A percentile compares a stretch with the other conserved stretches of the same genome.
These are phyloP conservation scores for Ephemerocybe angulata DNA, from an alignment of 768 basidiomycete genomes.

Conservation along the genomic window DNA sequence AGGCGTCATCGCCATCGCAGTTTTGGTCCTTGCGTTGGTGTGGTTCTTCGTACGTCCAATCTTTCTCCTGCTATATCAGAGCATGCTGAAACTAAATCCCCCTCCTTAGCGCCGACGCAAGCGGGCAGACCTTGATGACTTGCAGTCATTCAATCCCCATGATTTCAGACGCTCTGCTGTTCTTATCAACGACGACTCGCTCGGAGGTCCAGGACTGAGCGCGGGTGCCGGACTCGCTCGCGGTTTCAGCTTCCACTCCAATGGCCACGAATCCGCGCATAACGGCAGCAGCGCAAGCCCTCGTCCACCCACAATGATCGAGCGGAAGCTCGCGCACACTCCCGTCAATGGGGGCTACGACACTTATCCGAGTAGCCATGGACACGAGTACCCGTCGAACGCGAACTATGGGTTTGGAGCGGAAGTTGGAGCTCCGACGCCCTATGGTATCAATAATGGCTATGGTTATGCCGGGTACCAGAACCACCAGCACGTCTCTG, in stretches of 20 bases:
- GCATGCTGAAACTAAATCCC: conserved; percentile 4
- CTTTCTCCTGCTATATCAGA: neutral
- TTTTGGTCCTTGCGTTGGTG: conserved; percentile 37
- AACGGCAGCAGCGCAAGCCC: conserved; percentile 39
- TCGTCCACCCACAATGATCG: conserved; percentile 63
- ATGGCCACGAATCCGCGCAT: conserved; percentile 23
- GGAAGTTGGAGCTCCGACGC: neutral
- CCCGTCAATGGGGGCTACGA: conserved; percentile 18
- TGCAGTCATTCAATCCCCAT: conserved; percentile 45
- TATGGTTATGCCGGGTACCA: conserved; percentile 9
- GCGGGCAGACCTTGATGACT: conserved; percentile 31
- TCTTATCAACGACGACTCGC: conserved; percentile 48
- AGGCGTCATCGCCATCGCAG: conserved; percentile 40
- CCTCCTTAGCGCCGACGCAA: conserved; percentile 42
- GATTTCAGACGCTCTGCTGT: conserved; percentile 66
- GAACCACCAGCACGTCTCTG: neutral
- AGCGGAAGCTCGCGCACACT: conserved; percentile 38
- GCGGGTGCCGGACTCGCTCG: neutral
- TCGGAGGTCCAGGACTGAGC: conserved; percentile 32
- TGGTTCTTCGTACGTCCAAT: conserved; percentile 43
- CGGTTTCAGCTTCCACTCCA: neutral
- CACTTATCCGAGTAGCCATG: neutral
- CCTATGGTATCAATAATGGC: neutral
- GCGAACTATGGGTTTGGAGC: neutral
- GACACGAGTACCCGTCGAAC: neutral